Conservation (phyloP, 306 rosid species). For the Glycine tomentella region DNA sequence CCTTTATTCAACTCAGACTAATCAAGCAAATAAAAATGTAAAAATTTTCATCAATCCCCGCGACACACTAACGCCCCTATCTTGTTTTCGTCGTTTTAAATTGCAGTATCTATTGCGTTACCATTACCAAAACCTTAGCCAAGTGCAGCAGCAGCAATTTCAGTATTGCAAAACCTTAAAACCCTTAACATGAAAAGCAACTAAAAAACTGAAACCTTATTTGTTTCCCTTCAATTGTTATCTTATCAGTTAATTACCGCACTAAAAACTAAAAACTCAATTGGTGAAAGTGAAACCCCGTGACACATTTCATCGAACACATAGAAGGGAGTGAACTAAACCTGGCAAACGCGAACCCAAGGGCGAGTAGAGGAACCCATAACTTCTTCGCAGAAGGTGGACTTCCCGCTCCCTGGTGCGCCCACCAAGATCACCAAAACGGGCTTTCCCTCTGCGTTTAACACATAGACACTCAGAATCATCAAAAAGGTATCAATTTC, state of each 20-base stretch:
- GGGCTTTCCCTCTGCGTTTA: constrained; percentile 55
- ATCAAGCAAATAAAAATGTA: constrained; percentile 18
- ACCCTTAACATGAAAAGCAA: not conserved
- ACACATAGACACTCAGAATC: not conserved
- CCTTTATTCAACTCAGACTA: not conserved
- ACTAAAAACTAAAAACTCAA: not conserved
- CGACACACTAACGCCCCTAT: not conserved
- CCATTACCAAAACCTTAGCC: not conserved
- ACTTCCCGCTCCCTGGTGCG: constrained; percentile 92
- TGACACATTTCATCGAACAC: constrained; percentile 65
- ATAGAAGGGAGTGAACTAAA: constrained; percentile 21
- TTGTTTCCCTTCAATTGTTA: constrained; percentile 49
- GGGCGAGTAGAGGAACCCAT: constrained; percentile 70
- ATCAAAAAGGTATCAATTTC: constrained; percentile 31
- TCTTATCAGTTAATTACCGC: not conserved
- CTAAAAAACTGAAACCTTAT: not conserved
- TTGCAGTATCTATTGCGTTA: not conserved
- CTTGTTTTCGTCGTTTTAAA: not conserved
- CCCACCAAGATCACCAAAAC: constrained; percentile 76
- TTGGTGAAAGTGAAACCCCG: constrained; percentile 9
- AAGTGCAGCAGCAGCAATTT: too few relatives aligned
- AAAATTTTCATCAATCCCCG: not conserved
- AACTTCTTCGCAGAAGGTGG: constrained; percentile 85
- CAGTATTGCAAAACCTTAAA: not conserved
- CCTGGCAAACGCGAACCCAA: constrained; percentile 93